A percentile compares a stretch with the other conserved stretches of the same genome.
phyloP scores from a whole-genome alignment of 2,329 filamentous ascomycete genomes.

The Sclerotiophoma versabilis region DNA sequence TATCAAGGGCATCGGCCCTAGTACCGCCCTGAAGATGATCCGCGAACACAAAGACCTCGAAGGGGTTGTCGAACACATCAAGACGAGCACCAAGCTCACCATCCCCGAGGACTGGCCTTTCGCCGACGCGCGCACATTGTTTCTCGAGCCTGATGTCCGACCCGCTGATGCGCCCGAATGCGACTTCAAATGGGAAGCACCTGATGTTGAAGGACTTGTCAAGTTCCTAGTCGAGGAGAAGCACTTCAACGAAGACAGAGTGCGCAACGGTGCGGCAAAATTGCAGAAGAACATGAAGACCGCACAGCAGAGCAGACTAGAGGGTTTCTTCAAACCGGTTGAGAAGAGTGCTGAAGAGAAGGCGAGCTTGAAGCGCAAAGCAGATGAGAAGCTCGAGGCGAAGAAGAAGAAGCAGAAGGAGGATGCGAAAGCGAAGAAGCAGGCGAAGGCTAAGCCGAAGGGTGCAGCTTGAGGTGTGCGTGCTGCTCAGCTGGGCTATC shows the following conservation, averaged over 20 bases:
- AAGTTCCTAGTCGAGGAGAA: constrained; percentile 92
- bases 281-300: constrained; percentile 91
- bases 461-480: constrained; percentile 14
- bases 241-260: constrained; percentile 94
- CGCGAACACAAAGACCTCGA: constrained; percentile 90
- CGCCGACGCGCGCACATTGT: constrained; percentile 87
- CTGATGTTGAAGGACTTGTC: constrained; percentile 87
- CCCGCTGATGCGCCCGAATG: constrained; percentile 83
- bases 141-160: constrained; percentile 89
- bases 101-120: constrained; percentile 98
- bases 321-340: constrained; percentile 95
- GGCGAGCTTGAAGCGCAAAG: constrained; percentile 85
- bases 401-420: constrained; percentile 96
- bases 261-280: constrained; percentile 77
- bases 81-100: constrained; percentile 72
- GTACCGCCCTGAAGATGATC: constrained; percentile 91
- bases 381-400: constrained; percentile 88
- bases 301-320: constrained; percentile 86
- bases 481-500: background rate
- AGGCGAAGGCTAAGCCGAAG: constrained; percentile 80
- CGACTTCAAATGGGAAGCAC: constrained; percentile 97
- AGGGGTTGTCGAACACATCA: constrained; percentile 83
- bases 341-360: constrained; percentile 89
- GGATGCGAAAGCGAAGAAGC: constrained; percentile 94
- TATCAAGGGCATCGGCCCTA: constrained; percentile 91